These are phyloP conservation scores for Epichloe sibirici DNA, from an alignment of 2,329 filamentous ascomycete species.

Conservation along the genomic window DNA sequence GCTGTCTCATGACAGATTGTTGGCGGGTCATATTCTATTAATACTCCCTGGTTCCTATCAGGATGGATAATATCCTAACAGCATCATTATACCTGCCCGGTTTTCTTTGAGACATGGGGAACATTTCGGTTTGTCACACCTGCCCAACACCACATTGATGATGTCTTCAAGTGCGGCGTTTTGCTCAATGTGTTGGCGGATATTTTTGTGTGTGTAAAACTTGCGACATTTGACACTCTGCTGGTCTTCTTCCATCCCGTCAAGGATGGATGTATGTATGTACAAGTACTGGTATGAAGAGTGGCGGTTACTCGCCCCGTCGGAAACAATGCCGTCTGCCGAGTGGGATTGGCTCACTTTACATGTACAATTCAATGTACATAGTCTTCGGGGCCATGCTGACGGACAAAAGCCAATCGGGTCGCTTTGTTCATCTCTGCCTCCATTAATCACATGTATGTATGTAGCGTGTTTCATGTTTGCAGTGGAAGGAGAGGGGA, in stretches of 20 bases:
- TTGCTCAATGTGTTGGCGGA: background rate
- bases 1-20: background rate
- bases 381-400: background rate
- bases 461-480: background rate
- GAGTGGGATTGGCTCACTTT: too few relatives aligned
- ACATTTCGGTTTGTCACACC: too few relatives aligned
- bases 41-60: background rate
- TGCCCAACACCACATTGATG: too few relatives aligned
- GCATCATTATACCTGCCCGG: background rate
- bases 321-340: too few relatives aligned
- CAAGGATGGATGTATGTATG: too few relatives aligned
- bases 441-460: background rate
- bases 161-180: background rate
- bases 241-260: too few relatives aligned
- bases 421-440: background rate
- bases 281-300: too few relatives aligned
- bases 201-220: too few relatives aligned
- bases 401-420: background rate
- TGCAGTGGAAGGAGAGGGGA: background rate
- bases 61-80: background rate
- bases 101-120: too few relatives aligned
- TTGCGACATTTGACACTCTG: too few relatives aligned
- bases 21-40: background rate
- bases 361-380: too few relatives aligned
- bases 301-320: too few relatives aligned